phyloP scores from a whole-genome alignment of 1,284 basidiomycete genomes.

The Leccinum pachyderme region DNA sequence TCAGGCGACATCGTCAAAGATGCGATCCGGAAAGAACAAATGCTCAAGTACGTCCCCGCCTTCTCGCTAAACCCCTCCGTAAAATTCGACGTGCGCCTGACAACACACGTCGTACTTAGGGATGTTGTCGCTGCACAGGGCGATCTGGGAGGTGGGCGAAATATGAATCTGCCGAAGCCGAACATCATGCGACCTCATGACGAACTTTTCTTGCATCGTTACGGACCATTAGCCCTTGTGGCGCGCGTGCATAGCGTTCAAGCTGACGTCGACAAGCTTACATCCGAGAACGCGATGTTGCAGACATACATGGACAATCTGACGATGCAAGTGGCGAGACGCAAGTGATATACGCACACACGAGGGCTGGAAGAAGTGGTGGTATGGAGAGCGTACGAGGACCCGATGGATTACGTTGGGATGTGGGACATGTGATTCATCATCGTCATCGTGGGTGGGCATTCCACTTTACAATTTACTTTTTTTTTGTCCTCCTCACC shows the following conservation, averaged over 20 bases:
- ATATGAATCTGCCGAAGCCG: not conserved
- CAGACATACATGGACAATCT: conserved; percentile 89
- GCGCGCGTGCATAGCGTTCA: conserved; percentile 68
- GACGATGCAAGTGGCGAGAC: conserved; percentile 78
- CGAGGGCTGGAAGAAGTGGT: not conserved
- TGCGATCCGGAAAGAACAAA: conserved; percentile 67
- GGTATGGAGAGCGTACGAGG: not conserved
- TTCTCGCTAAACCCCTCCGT: not conserved
- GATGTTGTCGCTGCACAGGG: conserved; percentile 72
- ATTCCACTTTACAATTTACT: not conserved
- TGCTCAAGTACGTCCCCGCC: conserved; percentile 47
- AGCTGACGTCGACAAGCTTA: conserved; percentile 72
- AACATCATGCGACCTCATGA: not conserved
- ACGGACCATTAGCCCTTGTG: conserved; percentile 45
- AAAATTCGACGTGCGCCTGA: not conserved
- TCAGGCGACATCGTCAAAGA: conserved; percentile 67
- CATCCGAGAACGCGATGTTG: conserved; percentile 75
- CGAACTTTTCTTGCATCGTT: not conserved
- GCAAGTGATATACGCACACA: conserved; percentile 43
- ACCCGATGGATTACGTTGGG: not conserved
- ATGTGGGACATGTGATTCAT: not conserved
- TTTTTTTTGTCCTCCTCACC: not conserved
- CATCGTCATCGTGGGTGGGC: not conserved
- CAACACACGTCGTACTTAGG: conserved; percentile 37
- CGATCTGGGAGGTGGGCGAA: conserved; percentile 59